Percentiles rank a stretch among this genome's conserved stretches.
These are phyloP conservation scores for Fusarium nanum DNA, from an alignment of 2,329 filamentous ascomycete genomes.

Conservation along the genomic window DNA sequence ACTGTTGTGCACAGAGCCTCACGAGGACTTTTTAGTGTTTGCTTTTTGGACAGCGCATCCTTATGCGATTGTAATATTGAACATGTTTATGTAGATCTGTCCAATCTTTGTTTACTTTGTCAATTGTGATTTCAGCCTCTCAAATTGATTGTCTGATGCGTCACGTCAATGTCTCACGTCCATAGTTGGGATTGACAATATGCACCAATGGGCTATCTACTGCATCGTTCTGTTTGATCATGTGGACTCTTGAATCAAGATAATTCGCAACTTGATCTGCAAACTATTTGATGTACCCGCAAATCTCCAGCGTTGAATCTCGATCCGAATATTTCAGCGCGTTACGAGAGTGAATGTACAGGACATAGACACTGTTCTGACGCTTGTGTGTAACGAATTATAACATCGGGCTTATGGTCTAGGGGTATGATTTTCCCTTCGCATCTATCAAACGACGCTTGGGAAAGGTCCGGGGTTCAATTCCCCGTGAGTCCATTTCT, in stretches of 20 bases:
- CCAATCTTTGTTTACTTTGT: background rate
- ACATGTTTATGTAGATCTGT: background rate
- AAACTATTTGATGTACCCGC: background rate
- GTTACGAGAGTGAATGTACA: accelerated
- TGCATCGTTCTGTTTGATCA: background rate
- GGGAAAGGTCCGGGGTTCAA: constrained; percentile 36
- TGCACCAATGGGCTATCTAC: background rate
- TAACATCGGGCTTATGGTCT: constrained; percentile 29
- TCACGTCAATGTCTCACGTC: background rate
- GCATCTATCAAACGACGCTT: constrained; percentile 10
- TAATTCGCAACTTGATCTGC: background rate
- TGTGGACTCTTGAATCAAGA: background rate
- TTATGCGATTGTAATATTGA: background rate
- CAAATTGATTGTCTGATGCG: background rate
- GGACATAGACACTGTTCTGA: accelerated
- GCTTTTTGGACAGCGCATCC: background rate
- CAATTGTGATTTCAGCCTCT: background rate
- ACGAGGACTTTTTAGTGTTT: background rate
- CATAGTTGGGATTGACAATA: background rate
- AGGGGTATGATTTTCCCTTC: constrained; percentile 36
- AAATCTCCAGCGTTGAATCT: background rate
- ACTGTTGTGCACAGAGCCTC: background rate
- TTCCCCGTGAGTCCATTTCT: constrained; percentile 31
- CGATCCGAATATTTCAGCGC: background rate
- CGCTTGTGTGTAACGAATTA: background rate